These are phyloP conservation scores for Aspergillus biplanus DNA, from an alignment of 495 filamentous ascomycete genomes.

Conservation along the genomic window DNA sequence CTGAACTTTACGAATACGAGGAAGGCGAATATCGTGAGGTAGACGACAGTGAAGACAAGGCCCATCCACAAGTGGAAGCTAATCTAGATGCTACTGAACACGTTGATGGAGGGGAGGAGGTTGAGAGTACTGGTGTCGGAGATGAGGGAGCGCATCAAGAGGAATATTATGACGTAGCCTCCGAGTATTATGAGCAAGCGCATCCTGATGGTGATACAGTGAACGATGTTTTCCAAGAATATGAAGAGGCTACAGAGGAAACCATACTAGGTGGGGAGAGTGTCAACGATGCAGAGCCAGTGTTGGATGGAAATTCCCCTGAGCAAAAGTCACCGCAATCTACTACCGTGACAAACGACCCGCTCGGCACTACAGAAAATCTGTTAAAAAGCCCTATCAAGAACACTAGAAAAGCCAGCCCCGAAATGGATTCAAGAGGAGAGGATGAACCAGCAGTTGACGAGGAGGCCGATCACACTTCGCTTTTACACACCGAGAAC, in stretches of 20 bases:
- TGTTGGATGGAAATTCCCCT: conserved; percentile 19
- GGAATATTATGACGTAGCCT: conserved; percentile 22
- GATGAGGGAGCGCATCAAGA: conserved; percentile 23
- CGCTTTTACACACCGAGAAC: conserved; percentile 28
- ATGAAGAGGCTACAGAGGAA: conserved; percentile 28
- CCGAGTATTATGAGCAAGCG: conserved; percentile 17
- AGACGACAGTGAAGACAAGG: conserved; percentile 23
- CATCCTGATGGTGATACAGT: conserved; percentile 18
- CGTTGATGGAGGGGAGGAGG: conserved; percentile 22
- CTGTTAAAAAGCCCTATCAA: conserved; percentile 33
- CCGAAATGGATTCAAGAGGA: conserved; percentile 14
- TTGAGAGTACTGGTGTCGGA: conserved; percentile 21
- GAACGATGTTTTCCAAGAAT: conserved; percentile 25
- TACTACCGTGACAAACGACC: conserved; percentile 34
- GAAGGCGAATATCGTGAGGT: conserved; percentile 23
- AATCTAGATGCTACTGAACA: conserved; percentile 15
- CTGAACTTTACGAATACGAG: conserved; percentile 20
- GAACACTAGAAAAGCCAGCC: conserved; percentile 12
- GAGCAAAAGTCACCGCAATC: conserved; percentile 22
- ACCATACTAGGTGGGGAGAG: conserved; percentile 20
- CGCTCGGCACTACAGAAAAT: conserved; percentile 39
- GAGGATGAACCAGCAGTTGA: conserved; percentile 25
- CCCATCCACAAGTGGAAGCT: conserved; percentile 26
- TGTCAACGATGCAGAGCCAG: conserved; percentile 25
- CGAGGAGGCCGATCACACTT: conserved; percentile 16